Conservation (phyloP, 1,139 yeast genomes). For the Magnusiomyces clavatus region DNA sequence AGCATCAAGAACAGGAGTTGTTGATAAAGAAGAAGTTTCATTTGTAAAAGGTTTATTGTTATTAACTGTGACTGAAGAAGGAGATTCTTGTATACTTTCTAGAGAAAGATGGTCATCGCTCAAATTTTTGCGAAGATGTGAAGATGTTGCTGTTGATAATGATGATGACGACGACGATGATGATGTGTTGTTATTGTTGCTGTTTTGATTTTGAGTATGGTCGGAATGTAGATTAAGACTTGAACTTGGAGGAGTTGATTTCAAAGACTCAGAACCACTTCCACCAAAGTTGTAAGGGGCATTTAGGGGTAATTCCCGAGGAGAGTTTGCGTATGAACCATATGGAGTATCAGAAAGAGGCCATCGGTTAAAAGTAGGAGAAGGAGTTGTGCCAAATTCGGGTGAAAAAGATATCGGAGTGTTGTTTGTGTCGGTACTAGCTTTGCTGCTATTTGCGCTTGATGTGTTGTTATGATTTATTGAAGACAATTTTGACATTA, state of each 20-base stretch:
- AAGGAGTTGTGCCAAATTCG: not conserved
- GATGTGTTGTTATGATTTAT: no score
- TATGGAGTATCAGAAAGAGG: constrained; percentile 15
- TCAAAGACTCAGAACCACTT: constrained; percentile 6
- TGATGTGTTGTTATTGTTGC: not conserved
- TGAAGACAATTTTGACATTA: no score
- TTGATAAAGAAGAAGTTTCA: no score
- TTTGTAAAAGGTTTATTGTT: no score
- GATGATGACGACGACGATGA: not conserved
- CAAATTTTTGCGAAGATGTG: not conserved
- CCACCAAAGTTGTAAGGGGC: constrained; percentile 4
- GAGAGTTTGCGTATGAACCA: constrained; percentile 11
- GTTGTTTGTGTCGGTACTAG: no score
- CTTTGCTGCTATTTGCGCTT: no score
- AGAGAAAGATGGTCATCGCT: no score
- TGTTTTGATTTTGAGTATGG: not conserved
- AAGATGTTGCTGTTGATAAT: not conserved
- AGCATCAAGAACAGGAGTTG: constrained; percentile 1
- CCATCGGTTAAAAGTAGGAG: constrained; percentile 9
- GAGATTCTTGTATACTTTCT: no score
- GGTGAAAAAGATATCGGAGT: not conserved
- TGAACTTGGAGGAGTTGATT: constrained; percentile 1
- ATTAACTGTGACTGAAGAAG: no score
- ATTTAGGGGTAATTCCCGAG: constrained; percentile 2
- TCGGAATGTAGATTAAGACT: not conserved